Evolutionary conservation across 208 protist genomes (phyloP), one percentile per base, ranked within the genome.

Genomic region (Wallacemonas sp.): DNA sequence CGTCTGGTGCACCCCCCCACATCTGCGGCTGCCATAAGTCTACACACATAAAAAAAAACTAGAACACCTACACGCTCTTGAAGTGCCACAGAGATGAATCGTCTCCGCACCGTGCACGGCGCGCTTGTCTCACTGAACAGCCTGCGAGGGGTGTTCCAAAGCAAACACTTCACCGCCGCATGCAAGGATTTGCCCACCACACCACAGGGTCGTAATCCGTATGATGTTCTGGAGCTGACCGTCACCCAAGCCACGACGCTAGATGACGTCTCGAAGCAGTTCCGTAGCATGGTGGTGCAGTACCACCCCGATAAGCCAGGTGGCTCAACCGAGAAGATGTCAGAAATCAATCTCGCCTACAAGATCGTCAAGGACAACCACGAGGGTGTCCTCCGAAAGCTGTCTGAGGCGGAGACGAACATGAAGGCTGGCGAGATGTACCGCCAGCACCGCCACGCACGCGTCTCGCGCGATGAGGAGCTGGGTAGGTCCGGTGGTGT

Each of bases 321-420:
- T 30, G 92, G 92, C 26, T 93, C 84, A 21, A 93, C 84, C n/a
- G 87, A 93, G 52, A 87, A 84, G 65, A 97, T 97, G 92, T 80
- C 87, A 1, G 89, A 97, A 70, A 74, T 94, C 30, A 97, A 97
- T 65, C 57, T 88, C 27, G 92, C 92, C 0, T 85, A 97, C 79
- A 90, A 85, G 46, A 97, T 97, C 63, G 62, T 93, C 24, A 95
- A 94, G 70, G 87, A 94, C 47, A 65, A 97, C 55, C 92, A 97
- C 67, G 75, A 82, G 3, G 70, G 68, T 38, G 26, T 94, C 19
- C 79, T 96, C 58, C 66, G 79, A 23, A 75, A 78, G 46, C 78
- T 93, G 74, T 74, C 61, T 21, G 86, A 91, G 58, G 85, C 60
- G 30, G 85, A 94, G 67, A 63, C 70, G n/a, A 65, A 64, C 11